Evolutionary conservation across 805 yeast species (phyloP), one percentile per base, ranked within the genome.

Genomic region (Hanseniaspora taiwanica): DNA sequence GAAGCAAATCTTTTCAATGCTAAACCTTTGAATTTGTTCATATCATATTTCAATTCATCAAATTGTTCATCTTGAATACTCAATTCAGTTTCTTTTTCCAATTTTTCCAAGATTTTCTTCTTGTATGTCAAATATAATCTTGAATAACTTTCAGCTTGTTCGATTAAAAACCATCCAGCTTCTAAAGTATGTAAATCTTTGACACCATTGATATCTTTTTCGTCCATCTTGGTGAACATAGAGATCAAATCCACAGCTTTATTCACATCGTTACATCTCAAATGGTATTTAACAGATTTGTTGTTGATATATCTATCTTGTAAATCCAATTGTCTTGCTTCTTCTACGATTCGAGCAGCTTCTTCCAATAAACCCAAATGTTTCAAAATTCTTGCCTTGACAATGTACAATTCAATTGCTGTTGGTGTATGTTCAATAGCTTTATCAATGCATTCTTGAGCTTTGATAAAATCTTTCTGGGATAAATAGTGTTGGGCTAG

Each of bases 291-390:
- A 36, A 82, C 81, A 6, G 95, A 69, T 53, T 85, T 86, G 41
- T 94, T 74, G 58, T 91, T 91, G 53, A 91, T 74, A 56, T 83
- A 89, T 48, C 98, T 68, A 60, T 91, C 99, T 58, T 85, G 95
- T 43, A 81, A 68, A 56, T 91, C 96, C 42, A 81, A 60, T 40
- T 65, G 56, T 49, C 96, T 71, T 13, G 89, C 96, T 40, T 67
- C 69, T 43, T 78, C 72, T 71, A 86, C 74, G 21, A 68, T 54
- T 13, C 68, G 70, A 17, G 81, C 73, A 12, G 96, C 96, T 21
- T 67, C 70, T 1, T 46, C 52, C 21, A 72, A 51, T 43, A 76
- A 66, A n/a, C 84, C 84, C 35, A 66, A 57, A 47, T 82, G 86
- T 55, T 86, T 85, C 45, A 74, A 63, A 32, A 91, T 69, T 52